Conservation (phyloP, 129 eudicot species). For the Flaveria ramosissima region DNA sequence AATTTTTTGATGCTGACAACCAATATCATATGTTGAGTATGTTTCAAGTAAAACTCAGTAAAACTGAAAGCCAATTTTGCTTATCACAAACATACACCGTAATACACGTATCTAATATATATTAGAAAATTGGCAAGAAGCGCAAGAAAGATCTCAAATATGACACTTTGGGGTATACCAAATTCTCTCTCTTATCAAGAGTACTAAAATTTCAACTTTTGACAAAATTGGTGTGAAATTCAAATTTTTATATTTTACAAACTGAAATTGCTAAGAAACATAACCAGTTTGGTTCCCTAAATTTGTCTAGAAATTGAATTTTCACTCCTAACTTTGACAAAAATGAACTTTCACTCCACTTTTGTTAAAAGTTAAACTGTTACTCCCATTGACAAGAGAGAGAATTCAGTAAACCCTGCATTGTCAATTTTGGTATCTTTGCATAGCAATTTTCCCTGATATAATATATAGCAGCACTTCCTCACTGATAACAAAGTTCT, state of each 20-base stretch:
- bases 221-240: neutral
- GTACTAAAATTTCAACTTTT: neutral
- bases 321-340: neutral
- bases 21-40: neutral
- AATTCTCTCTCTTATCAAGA: neutral
- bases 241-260: neutral
- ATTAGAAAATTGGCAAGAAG: neutral
- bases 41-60: constrained; percentile 4
- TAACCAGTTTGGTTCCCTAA: neutral
- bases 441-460: neutral
- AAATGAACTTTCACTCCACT: neutral
- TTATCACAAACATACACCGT: neutral
- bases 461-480: neutral
- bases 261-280: neutral
- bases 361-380: neutral
- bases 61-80: neutral
- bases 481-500: neutral
- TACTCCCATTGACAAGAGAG: neutral
- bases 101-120: neutral
- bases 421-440: neutral
- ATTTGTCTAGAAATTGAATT: neutral
- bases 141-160: neutral
- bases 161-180: neutral
- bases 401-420: neutral
- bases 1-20: neutral